Percentiles rank a stretch among this genome's conserved stretches.
These are phyloP conservation scores for Rhizoclosmatium globosum DNA, from an alignment of 192 early-diverging fungal species.

Conservation along the genomic window DNA sequence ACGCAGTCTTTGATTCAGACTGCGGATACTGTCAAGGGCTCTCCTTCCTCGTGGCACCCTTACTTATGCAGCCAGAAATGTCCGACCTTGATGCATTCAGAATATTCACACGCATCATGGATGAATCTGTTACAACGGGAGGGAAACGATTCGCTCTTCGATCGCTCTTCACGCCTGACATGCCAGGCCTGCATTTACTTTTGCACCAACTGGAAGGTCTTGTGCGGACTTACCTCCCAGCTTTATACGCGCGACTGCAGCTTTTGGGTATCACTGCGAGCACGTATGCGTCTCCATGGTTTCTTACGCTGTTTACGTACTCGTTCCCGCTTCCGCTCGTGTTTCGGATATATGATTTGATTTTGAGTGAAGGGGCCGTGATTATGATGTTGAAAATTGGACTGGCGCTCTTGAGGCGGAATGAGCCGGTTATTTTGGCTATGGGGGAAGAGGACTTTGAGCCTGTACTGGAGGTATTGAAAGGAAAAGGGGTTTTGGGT, in stretches of 20 bases:
- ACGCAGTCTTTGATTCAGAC: slow-evolving; percentile 86
- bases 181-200: slow-evolving; percentile 85
- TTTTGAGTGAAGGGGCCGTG: slow-evolving; percentile 83
- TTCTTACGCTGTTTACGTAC: slow-evolving; percentile 97
- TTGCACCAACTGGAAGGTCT: slow-evolving; percentile 88
- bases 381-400: slow-evolving; percentile 77
- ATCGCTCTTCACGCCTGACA: slow-evolving; percentile 84
- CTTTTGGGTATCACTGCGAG: slow-evolving; percentile 81
- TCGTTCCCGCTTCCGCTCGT: slow-evolving; percentile 86
- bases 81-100: slow-evolving; percentile 84
- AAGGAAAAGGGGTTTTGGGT: slow-evolving; percentile 52
- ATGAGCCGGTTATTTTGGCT: slow-evolving; percentile 63
- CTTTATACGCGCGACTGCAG: slow-evolving; percentile 78
- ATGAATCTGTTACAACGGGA: slow-evolving; percentile 36
- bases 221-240: slow-evolving; percentile 80
- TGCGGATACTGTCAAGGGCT: slow-evolving; percentile 98
- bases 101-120: slow-evolving; percentile 89
- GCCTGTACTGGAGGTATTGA: slow-evolving; percentile 80
- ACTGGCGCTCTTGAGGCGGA: slow-evolving; percentile 82
- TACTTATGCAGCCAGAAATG: slow-evolving; percentile 86
- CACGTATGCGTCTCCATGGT: slow-evolving; percentile 97
- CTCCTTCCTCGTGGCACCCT: slow-evolving; percentile 84
- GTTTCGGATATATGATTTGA: slow-evolving; percentile 90
- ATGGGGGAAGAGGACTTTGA: slow-evolving; percentile 80
- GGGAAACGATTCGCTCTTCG: slow-evolving; percentile 75